Conservation (phyloP, 768 basidiomycete genomes). For the Amanita pallidorosea region DNA sequence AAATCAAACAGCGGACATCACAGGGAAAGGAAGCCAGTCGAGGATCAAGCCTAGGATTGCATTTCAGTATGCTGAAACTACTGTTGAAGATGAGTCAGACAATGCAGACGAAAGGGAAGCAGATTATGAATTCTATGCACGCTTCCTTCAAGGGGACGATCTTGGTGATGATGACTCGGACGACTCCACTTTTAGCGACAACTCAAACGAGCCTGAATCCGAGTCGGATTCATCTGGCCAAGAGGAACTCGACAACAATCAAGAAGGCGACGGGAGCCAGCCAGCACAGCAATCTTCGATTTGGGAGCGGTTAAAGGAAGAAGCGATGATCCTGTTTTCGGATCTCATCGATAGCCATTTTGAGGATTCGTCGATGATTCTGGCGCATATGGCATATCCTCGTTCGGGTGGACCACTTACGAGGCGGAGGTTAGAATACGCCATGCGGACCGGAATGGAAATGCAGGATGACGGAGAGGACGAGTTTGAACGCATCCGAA, state of each 20-base stretch:
- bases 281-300: not conserved
- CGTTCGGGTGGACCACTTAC: slow-evolving; percentile 4
- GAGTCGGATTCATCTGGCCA: slow-evolving; percentile 13
- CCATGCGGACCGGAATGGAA: not conserved
- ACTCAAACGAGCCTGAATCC: slow-evolving; percentile 12
- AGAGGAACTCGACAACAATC: slow-evolving; percentile 17
- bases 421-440: not conserved
- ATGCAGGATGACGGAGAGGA: not conserved
- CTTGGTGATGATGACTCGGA: slow-evolving; percentile 25
- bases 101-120: slow-evolving; percentile 12
- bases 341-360: slow-evolving; percentile 2
- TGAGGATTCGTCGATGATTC: not conserved
- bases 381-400: slow-evolving; percentile 5
- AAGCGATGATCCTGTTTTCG: slow-evolving; percentile 1
- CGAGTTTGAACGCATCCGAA: slow-evolving; percentile 11
- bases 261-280: slow-evolving; percentile 2
- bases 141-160: slow-evolving; percentile 52
- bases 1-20: slow-evolving; percentile 6
- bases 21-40: slow-evolving; percentile 9
- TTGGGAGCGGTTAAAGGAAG: slow-evolving; percentile 1
- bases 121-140: slow-evolving; percentile 34
- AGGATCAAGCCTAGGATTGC: not conserved
- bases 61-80: slow-evolving; percentile 4
- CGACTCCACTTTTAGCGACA: slow-evolving; percentile 16
- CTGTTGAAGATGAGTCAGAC: slow-evolving; percentile 15